phyloP scores from a whole-genome alignment of 2,329 filamentous ascomycete genomes.

The Fusarium drepaniforme region DNA sequence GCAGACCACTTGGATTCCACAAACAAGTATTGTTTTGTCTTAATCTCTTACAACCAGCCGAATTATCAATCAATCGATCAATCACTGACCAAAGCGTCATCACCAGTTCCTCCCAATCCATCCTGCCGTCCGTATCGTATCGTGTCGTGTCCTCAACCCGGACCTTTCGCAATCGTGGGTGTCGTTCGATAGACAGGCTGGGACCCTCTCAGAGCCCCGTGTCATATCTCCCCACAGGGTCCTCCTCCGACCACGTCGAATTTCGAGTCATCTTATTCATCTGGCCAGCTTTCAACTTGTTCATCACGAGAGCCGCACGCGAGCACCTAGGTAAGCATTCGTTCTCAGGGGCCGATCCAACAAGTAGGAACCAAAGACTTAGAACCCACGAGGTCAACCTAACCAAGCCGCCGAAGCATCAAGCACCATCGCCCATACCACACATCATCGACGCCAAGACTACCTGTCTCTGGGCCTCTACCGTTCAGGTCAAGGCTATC shows the following conservation, averaged over 20 bases:
- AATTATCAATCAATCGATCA: background rate
- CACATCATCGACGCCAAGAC: background rate
- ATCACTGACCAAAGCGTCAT: background rate
- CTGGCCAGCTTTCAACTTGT: background rate
- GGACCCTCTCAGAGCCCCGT: constrained; percentile 3
- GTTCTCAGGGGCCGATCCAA: background rate
- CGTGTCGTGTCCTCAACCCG: background rate
- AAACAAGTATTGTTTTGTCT: background rate
- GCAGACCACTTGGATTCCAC: background rate
- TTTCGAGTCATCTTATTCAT: constrained; percentile 11
- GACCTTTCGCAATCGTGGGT: background rate
- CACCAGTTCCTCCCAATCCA: background rate
- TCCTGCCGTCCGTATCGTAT: background rate
- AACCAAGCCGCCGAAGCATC: background rate
- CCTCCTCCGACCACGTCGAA: background rate
- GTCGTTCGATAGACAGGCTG: constrained; percentile 14
- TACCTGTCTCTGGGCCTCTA: background rate
- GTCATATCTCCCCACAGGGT: constrained; percentile 8
- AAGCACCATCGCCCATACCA: background rate
- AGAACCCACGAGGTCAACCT: constrained; percentile 7
- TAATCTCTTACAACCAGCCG: background rate
- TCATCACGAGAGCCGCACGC: background rate
- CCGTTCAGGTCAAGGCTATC: constrained; percentile 15
- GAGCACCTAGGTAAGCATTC: background rate
- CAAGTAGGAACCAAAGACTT: constrained; percentile 5